These are phyloP conservation scores for Lactarius pseudohatsudake DNA, from an alignment of 768 basidiomycete species.

Conservation along the genomic window DNA sequence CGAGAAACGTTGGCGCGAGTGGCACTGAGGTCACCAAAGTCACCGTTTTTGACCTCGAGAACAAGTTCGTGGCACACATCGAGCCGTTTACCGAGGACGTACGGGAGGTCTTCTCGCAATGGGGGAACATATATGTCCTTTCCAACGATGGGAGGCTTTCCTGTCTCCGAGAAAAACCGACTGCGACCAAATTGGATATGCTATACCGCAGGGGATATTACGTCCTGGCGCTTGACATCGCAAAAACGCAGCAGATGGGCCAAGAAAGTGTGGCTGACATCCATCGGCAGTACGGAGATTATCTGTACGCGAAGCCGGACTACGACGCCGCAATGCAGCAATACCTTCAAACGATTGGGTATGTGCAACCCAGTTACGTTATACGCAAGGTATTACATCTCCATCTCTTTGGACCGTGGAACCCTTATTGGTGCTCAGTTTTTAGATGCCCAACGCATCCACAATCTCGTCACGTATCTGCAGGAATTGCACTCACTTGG, in stretches of 20 bases:
- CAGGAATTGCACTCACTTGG: conserved; percentile 91
- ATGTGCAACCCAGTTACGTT: conserved; percentile 91
- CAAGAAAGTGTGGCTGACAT: conserved; percentile 80
- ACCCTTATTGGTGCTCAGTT: conserved; percentile 53
- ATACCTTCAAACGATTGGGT: conserved; percentile 86
- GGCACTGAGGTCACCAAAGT: conserved; percentile 72
- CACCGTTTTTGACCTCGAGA: conserved; percentile 87
- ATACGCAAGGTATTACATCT: conserved; percentile 75
- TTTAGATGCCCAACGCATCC: conserved; percentile 93
- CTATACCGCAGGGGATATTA: conserved; percentile 81
- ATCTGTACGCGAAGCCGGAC: conserved; percentile 86
- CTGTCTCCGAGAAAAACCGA: conserved; percentile 75
- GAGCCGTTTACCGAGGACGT: conserved; percentile 83
- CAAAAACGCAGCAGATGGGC: conserved; percentile 75
- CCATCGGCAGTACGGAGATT: conserved; percentile 86
- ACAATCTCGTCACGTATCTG: conserved; percentile 92
- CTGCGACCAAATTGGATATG: conserved; percentile 80
- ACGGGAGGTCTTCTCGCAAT: conserved; percentile 75
- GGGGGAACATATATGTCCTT: conserved; percentile 78
- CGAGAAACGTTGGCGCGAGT: conserved; percentile 44
- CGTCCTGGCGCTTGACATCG: conserved; percentile 77
- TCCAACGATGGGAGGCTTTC: conserved; percentile 75
- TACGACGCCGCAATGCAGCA: conserved; percentile 93
- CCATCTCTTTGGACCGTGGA: not conserved
- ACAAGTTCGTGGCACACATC: conserved; percentile 85